Evolutionary conservation across 176 grass and related monocot species (phyloP).

Genomic region (Rhynchospora pubera): DNA sequence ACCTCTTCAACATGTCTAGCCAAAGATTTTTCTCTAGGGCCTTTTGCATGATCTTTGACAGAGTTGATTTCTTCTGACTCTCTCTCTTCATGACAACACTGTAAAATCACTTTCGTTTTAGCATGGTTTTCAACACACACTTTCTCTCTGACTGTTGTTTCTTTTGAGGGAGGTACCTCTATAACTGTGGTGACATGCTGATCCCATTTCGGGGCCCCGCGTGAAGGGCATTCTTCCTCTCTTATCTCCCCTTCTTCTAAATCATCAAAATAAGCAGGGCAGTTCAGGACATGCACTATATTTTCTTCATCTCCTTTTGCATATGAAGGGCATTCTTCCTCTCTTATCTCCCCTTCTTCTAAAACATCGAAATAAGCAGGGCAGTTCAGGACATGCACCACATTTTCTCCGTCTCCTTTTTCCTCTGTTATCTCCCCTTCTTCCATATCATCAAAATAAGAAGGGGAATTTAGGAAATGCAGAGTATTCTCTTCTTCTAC

Average conservation of each 20-base stretch:
- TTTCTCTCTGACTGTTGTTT: too few relatives aligned
- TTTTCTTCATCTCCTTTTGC: background rate
- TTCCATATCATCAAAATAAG: constrained; percentile 28
- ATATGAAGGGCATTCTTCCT: background rate
- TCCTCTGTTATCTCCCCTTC: constrained; percentile 43
- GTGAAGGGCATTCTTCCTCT: constrained; percentile 5
- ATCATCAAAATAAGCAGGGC: constrained; percentile 14
- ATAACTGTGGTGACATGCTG: constrained; percentile 7
- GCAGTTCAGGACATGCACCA: constrained; percentile 1
- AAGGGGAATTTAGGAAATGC: constrained; percentile 10
- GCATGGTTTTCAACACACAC: too few relatives aligned
- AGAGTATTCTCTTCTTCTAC: background rate
- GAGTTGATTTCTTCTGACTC: background rate
- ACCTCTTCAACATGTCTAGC: constrained; percentile 34
- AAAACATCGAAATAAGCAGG: constrained; percentile 16
- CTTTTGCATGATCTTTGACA: background rate
- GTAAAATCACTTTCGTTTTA: background rate
- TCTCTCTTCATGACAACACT: background rate
- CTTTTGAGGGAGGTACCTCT: too few relatives aligned
- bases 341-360: constrained; percentile 63
- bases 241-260: constrained; percentile 59
- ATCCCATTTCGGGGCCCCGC: background rate
- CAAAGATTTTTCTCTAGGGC: background rate
- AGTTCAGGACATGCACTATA: background rate
- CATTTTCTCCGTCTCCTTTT: background rate